phyloP scores from a whole-genome alignment of 257 asterid genomes.

The Solanum medicagineum region DNA sequence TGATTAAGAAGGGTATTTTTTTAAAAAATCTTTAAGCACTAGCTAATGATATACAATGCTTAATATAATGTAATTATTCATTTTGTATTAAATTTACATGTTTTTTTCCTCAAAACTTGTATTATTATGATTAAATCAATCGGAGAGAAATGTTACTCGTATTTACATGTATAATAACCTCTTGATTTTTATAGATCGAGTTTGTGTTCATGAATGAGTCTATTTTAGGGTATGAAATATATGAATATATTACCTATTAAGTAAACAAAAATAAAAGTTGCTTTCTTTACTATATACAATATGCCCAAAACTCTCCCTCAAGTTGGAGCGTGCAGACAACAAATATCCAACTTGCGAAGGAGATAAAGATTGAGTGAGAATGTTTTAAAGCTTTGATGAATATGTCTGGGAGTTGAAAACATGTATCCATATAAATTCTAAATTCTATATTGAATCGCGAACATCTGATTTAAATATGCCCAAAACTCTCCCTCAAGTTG shows the following conservation, averaged over 20 bases:
- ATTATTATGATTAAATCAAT: background rate
- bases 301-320: background rate
- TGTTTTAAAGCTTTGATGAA: too few species aligned
- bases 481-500: too few species aligned
- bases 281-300: background rate
- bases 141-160: background rate
- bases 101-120: background rate
- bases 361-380: background rate
- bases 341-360: background rate
- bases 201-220: background rate
- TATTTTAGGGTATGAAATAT: background rate
- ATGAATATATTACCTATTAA: background rate
- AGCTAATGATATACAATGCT: background rate
- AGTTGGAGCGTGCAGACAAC: background rate
- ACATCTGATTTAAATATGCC: too few species aligned
- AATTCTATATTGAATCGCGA: too few species aligned
- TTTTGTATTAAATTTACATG: background rate
- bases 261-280: background rate
- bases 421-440: too few species aligned
- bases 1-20: background rate
- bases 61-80: background rate
- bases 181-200: background rate
- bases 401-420: too few species aligned
- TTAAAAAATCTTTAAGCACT: background rate
- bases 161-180: background rate